Evolutionary conservation across 345 rosid genomes (phyloP).

Genomic region (Sisymbrium irio): DNA sequence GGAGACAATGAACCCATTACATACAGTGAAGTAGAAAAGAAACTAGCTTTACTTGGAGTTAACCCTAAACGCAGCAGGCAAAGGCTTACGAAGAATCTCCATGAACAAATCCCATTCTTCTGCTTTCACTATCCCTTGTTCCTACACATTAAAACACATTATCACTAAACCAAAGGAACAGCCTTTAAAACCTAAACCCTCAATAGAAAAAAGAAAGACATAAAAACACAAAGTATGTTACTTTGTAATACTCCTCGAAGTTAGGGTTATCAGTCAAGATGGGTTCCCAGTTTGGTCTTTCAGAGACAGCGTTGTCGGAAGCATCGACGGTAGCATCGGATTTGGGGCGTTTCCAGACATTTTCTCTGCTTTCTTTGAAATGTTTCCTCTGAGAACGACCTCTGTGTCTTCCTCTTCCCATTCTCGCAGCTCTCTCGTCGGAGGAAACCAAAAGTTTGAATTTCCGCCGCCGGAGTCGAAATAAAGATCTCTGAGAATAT

Average conservation of each 20-base stretch:
- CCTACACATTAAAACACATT: constrained; percentile 41
- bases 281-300: constrained; percentile 32
- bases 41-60: constrained; percentile 60
- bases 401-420: constrained; percentile 66
- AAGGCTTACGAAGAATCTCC: constrained; percentile 70
- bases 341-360: constrained; percentile 80
- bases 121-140: constrained; percentile 67
- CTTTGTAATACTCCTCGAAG: constrained; percentile 91
- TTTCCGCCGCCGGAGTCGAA: constrained; percentile 34
- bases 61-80: constrained; percentile 95
- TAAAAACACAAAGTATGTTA: too few relatives aligned
- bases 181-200: too few relatives aligned
- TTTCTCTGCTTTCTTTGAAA: constrained; percentile 78
- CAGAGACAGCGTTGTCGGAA: constrained; percentile 30
- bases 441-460: not conserved
- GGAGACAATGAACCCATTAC: not conserved
- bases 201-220: not conserved
- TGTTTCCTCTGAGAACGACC: constrained; percentile 87
- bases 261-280: constrained; percentile 61
- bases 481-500: not conserved
- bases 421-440: constrained; percentile 12
- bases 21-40: not conserved
- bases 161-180: not conserved
- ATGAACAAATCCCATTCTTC: constrained; percentile 86
- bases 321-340: constrained; percentile 49